These are phyloP conservation scores for Papiliotrema flavescens DNA, from an alignment of 1,284 basidiomycete species.

Conservation along the genomic window DNA sequence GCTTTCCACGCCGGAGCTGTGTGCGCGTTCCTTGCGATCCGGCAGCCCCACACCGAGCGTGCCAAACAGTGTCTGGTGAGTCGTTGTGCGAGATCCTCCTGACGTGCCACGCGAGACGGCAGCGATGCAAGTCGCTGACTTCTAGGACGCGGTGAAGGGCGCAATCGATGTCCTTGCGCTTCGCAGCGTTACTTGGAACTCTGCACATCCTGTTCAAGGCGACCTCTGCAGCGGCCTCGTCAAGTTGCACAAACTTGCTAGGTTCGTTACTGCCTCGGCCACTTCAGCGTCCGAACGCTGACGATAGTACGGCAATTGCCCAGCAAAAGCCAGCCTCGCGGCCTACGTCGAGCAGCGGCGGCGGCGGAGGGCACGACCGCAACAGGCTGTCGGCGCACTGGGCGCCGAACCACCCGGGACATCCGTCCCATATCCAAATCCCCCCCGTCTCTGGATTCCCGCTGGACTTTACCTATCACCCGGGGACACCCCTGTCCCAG, in stretches of 20 bases:
- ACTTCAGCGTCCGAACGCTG: too few relatives aligned
- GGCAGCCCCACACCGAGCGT: constrained; percentile 39
- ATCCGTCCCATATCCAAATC: not conserved
- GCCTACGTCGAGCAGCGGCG: not conserved
- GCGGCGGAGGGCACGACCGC: not conserved
- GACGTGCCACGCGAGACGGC: too few relatives aligned
- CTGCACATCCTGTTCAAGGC: constrained; percentile 45
- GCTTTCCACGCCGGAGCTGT: constrained; percentile 49
- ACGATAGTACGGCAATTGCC: not conserved
- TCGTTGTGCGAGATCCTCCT: too few relatives aligned
- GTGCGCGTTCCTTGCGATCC: constrained; percentile 46
- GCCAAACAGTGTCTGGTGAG: constrained; percentile 42
- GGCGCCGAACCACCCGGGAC: not conserved
- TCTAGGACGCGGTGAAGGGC: constrained; percentile 35
- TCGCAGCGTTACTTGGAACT: constrained; percentile 37
- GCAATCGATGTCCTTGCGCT: constrained; percentile 44
- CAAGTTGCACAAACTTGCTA: constrained; percentile 43
- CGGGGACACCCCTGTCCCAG: constrained; percentile 13
- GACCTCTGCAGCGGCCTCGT: constrained; percentile 43
- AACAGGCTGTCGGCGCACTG: constrained; percentile 2
- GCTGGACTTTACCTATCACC: not conserved
- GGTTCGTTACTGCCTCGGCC: constrained; percentile 14
- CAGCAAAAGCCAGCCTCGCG: not conserved
- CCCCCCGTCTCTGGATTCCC: not conserved
- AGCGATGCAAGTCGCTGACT: not conserved